Conservation (phyloP, 495 filamentous ascomycete genomes). For the Neurospora intermedia region DNA sequence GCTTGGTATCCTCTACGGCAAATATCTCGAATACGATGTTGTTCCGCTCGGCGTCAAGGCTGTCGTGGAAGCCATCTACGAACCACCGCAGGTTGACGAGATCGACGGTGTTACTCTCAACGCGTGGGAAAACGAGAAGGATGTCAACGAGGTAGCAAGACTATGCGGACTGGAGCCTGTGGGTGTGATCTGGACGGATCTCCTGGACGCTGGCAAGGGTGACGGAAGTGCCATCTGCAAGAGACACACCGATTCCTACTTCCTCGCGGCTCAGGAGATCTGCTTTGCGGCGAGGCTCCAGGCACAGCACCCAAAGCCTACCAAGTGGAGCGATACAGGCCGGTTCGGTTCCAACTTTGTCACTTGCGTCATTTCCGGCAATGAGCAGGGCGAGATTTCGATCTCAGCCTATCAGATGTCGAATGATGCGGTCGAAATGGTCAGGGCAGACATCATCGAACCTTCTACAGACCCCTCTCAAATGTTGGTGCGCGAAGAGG, state of each 20-base stretch:
- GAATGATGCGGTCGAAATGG: constrained; percentile 94
- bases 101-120: constrained; percentile 81
- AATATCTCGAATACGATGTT: constrained; percentile 82
- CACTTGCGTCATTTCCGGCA: constrained; percentile 86
- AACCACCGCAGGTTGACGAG: constrained; percentile 85
- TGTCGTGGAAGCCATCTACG: constrained; percentile 95
- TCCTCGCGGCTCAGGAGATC: constrained; percentile 84
- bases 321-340: constrained; percentile 95
- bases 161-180: constrained; percentile 83
- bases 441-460: constrained; percentile 87
- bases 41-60: constrained; percentile 93
- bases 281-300: constrained; percentile 81
- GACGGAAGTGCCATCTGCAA: constrained; percentile 88
- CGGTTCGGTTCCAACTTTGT: constrained; percentile 95
- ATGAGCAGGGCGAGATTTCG: constrained; percentile 77
- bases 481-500: constrained; percentile 91
- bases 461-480: constrained; percentile 84
- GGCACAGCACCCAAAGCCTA: constrained; percentile 75
- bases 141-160: constrained; percentile 68
- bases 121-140: constrained; percentile 79
- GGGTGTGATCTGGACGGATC: constrained; percentile 91
- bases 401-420: constrained; percentile 92
- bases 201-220: constrained; percentile 69
- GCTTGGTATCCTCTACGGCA: constrained; percentile 83
- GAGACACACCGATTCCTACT: constrained; percentile 91